Conservation (phyloP, 306 rosid species). For the Acacia acuminata region DNA sequence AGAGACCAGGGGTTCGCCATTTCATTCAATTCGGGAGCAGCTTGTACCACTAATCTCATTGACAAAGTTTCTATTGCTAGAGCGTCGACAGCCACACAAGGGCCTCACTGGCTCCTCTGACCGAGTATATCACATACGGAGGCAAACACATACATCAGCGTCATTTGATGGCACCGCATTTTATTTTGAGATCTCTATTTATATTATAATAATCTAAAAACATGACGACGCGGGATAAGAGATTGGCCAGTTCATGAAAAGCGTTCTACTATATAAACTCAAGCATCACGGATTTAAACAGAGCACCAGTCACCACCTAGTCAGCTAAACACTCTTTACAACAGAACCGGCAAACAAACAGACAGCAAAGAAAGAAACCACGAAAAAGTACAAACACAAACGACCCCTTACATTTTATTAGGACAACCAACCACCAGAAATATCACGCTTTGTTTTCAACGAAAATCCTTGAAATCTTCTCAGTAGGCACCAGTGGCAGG, state of each 20-base stretch:
- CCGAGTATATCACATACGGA: no score
- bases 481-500: constrained; percentile 50
- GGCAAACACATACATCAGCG: no score
- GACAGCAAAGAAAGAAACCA: neutral
- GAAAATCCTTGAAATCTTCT: constrained; percentile 46
- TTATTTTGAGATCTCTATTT: no score
- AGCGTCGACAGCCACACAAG: no score
- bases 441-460: neutral
- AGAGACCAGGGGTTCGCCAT: no score
- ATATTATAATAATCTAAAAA: no score
- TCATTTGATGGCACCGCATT: no score
- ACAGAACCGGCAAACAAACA: neutral
- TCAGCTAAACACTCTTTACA: neutral
- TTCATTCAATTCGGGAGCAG: no score
- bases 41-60: no score
- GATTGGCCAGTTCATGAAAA: neutral
- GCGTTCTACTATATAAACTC: neutral
- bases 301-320: neutral
- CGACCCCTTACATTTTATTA: neutral
- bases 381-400: neutral
- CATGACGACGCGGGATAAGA: neutral
- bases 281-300: neutral
- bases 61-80: no score
- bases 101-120: no score
- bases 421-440: neutral